Evolutionary conservation across 1,139 yeast genomes (phyloP), one percentile per base, ranked within the genome.

Genomic region (Protomyces macrosporus): DNA sequence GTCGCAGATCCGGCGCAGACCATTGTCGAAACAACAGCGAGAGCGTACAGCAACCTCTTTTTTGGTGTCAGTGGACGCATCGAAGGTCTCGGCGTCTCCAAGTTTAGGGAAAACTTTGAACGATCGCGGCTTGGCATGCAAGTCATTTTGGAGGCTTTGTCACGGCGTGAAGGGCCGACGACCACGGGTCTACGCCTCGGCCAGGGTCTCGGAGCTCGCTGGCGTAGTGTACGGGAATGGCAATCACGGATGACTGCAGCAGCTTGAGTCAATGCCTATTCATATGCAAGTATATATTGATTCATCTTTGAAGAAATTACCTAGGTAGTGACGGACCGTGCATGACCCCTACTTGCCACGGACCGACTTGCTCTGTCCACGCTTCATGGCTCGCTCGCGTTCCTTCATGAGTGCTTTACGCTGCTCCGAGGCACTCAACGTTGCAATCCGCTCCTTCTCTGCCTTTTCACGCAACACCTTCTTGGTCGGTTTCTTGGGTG

Each of bases 51-150:
- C 48, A 42, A 42, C 14, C 48, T 42, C 30, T 42, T 42, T 32
- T 42, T 42, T 42, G 48, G 48, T 16, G 48, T 42, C 48, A 42
- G 48, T 9, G 48, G 48, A 42, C 48, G 48, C 68, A 88, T 91
- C 64, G 98, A 91, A 74, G 79, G 80, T 55, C 90, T 97, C 96
- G 85, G 96, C 55, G 85, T 84, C 70, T 79, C 79, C 42, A 81
- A 82, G 71, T 90, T 91, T 72, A 79, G 84, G 54, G 85, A 85
- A 63, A 88, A 90, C 73, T 77, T 88, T 68, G 78, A 76, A 65
- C 83, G 83, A 68, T 84, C 93, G 30, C 80, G 90, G 66, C 78
- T 82, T 65, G 97, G 97, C 1, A 82, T 91, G 81, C 78, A 82
- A 58, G 84, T 82, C 73, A 97, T 90, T 32, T 87, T 91, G 90